These are phyloP conservation scores for Hypericum perforatum DNA, from an alignment of 345 rosid species.

Conservation along the genomic window DNA sequence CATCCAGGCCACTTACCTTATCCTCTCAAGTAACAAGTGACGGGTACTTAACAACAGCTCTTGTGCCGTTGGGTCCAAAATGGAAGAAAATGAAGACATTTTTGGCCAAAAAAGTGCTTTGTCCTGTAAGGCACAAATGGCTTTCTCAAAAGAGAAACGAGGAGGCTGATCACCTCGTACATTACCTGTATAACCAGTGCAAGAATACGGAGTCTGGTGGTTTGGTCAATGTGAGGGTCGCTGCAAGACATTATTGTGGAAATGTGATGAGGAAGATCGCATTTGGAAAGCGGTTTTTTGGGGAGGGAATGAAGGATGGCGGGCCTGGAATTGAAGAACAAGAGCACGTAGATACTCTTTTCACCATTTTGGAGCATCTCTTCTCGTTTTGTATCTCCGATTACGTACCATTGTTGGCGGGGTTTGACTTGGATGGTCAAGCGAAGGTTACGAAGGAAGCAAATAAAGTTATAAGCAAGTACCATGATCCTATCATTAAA, in stretches of 20 bases:
- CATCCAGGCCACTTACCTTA: constrained; percentile 17
- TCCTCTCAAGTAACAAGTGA: constrained; percentile 15
- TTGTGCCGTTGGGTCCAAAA: constrained; percentile 28
- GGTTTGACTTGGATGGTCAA: too few relatives aligned
- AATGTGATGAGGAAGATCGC: constrained; percentile 35
- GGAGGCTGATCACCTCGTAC: constrained; percentile 31
- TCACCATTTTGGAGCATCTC: too few relatives aligned
- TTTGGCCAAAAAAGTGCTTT: constrained; percentile 20
- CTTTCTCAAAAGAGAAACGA: constrained; percentile 30
- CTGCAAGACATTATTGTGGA: constrained; percentile 29
- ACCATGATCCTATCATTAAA: too few relatives aligned
- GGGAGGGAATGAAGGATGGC: constrained; percentile 24
- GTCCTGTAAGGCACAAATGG: constrained; percentile 29
- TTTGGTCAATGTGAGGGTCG: constrained; percentile 24
- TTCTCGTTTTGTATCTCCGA: too few relatives aligned
- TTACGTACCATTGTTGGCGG: too few relatives aligned
- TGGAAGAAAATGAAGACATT: constrained; percentile 46
- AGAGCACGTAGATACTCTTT: too few relatives aligned
- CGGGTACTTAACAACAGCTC: constrained; percentile 10
- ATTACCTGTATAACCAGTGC: constrained; percentile 15
- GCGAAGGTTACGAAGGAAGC: too few relatives aligned
- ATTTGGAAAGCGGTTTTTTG: constrained; percentile 31
- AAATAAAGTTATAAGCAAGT: too few relatives aligned
- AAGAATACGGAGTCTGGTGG: constrained; percentile 15
- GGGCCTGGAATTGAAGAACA: constrained; percentile 42